These are phyloP conservation scores for Breviolum minutum DNA, from an alignment of 73 alveolate genomes.

Conservation along the genomic window DNA sequence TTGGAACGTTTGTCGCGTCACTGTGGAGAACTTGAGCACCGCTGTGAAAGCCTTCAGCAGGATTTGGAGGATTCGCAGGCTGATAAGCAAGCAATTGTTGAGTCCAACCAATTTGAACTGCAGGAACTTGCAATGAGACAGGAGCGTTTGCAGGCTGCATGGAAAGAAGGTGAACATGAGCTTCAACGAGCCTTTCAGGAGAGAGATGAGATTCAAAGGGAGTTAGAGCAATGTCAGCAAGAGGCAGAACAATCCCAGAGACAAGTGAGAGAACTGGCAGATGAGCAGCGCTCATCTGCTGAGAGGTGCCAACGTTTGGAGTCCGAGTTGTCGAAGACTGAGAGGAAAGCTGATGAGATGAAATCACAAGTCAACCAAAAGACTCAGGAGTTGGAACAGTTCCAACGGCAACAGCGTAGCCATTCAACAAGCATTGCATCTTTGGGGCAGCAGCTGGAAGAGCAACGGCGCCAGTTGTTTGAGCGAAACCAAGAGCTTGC, in stretches of 20 bases:
- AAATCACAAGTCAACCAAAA: neutral
- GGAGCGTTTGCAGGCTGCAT: slow-evolving; percentile 62
- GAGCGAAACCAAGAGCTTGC: slow-evolving; percentile 74
- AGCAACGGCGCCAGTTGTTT: slow-evolving; percentile 42
- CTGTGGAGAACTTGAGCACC: slow-evolving; percentile 40
- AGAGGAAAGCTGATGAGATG: slow-evolving; percentile 17
- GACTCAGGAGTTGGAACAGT: slow-evolving; percentile 23
- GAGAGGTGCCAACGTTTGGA: slow-evolving; percentile 28
- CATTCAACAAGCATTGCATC: neutral
- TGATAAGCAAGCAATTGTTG: slow-evolving; percentile 42
- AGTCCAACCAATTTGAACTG: slow-evolving; percentile 39
- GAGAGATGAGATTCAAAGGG: slow-evolving; percentile 39
- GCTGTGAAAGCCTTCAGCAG: slow-evolving; percentile 48
- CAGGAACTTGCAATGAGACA: slow-evolving; percentile 70
- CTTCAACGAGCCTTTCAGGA: slow-evolving; percentile 41
- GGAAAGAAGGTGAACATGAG: slow-evolving; percentile 50
- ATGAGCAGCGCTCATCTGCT: neutral
- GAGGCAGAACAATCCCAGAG: slow-evolving; percentile 15
- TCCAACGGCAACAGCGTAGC: slow-evolving; percentile 37
- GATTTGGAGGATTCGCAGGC: slow-evolving; percentile 58
- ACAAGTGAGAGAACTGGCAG: slow-evolving; percentile 36
- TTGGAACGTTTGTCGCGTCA: neutral
- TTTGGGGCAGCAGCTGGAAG: slow-evolving; percentile 61
- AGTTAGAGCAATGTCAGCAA: slow-evolving; percentile 32
- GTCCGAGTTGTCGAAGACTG: neutral